Conservation (phyloP, 345 rosid genomes). For the Microcos paniculata region DNA sequence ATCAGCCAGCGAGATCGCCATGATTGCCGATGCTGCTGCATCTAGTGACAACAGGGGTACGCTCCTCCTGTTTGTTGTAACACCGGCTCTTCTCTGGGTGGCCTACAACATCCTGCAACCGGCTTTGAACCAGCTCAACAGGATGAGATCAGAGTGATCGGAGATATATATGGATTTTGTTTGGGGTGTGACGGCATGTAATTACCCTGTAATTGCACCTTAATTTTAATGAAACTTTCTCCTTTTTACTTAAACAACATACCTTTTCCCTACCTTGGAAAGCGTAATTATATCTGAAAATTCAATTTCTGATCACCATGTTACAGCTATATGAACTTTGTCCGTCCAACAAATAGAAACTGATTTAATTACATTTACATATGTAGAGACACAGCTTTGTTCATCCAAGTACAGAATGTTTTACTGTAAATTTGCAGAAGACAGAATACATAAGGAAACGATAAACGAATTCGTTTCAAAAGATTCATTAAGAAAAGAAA, state of each 20-base stretch:
- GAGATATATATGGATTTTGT: neutral
- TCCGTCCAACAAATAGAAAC: too few relatives aligned
- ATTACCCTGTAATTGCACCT: conserved; percentile 39
- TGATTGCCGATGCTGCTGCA: conserved; percentile 44
- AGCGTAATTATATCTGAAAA: too few relatives aligned
- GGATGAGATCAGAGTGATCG: conserved; percentile 62
- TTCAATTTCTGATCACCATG: too few relatives aligned
- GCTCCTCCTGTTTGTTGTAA: conserved; percentile 73
- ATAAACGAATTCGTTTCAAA: too few relatives aligned
- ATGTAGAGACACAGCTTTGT: too few relatives aligned
- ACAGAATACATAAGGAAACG: too few relatives aligned
- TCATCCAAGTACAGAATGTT: too few relatives aligned
- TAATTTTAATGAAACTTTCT: conserved; percentile 19
- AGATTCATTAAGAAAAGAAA: too few relatives aligned
- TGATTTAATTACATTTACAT: too few relatives aligned
- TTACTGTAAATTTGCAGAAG: too few relatives aligned
- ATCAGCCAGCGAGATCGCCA: conserved; percentile 38
- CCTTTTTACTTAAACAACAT: neutral
- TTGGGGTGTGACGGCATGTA: conserved; percentile 11
- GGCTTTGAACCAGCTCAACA: conserved; percentile 90
- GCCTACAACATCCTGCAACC: conserved; percentile 91
- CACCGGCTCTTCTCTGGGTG: conserved; percentile 94
- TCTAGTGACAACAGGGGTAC: conserved; percentile 74
- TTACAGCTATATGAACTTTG: too few relatives aligned
- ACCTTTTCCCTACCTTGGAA: too few relatives aligned